Conservation (phyloP, 2,329 filamentous ascomycete species). For the Hymenoscyphus infarciens region DNA sequence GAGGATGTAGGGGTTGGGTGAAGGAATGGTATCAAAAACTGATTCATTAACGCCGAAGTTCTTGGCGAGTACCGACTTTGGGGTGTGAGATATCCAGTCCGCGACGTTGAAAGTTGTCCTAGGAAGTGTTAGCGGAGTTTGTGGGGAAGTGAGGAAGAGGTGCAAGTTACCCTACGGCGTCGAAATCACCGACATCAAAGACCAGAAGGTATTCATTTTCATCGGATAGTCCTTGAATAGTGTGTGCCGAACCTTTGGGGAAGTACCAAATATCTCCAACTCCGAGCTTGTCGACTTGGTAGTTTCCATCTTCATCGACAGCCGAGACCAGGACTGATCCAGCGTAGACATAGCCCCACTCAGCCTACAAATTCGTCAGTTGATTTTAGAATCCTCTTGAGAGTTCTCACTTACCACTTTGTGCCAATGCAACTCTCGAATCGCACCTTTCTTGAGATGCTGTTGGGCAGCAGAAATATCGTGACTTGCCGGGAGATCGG, state of each 20-base stretch:
- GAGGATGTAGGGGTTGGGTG: conserved; percentile 17
- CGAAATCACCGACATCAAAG: not conserved
- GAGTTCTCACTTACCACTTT: conserved; percentile 48
- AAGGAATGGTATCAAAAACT: conserved; percentile 56
- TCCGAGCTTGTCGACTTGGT: conserved; percentile 51
- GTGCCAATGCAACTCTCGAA: conserved; percentile 66
- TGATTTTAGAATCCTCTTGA: too few relatives aligned
- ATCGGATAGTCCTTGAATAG: conserved; percentile 59
- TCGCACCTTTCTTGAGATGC: conserved; percentile 62
- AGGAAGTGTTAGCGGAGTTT: not conserved
- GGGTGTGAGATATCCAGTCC: conserved; percentile 67
- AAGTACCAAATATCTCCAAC: conserved; percentile 68
- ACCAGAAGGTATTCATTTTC: conserved; percentile 50
- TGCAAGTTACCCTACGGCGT: not conserved
- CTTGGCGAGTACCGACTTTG: conserved; percentile 60
- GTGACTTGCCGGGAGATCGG: conserved; percentile 61
- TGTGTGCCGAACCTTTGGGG: conserved; percentile 61
- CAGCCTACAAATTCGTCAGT: conserved; percentile 44
- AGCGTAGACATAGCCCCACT: conserved; percentile 62
- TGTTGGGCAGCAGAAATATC: conserved; percentile 67
- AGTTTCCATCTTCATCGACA: conserved; percentile 58
- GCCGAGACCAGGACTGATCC: conserved; percentile 57
- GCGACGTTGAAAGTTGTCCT: conserved; percentile 68
- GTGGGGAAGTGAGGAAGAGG: not conserved
- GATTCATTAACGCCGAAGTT: conserved; percentile 62